Base-by-base conservation (phyloP, 2,329 filamentous ascomycete genomes). In the Trematosphaeria pertusa region DNA sequence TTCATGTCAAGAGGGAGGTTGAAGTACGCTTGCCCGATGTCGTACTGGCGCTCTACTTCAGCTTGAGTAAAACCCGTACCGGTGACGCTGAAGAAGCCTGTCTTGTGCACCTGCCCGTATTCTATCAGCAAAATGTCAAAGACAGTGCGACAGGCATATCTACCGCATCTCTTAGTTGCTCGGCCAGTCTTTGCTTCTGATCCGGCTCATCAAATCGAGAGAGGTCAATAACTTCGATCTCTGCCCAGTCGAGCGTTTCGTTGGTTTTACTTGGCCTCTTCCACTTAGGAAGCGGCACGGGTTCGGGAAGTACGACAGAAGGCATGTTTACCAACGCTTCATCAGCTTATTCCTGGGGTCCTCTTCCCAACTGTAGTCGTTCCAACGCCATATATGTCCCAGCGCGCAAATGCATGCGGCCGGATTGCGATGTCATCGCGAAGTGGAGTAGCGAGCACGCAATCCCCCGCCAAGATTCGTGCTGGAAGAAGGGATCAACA, bases 101-200 rank as follows among this genome's bases (percentile, higher is more conserved):
- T 61, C 12, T 58, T 42, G 26, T 62, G 59, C 8, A 67, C 60
- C 58, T 66, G n/a, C 6, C 7, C 7, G 5, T 14, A 12, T 35
- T 18, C 19, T 17, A 28, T 14, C 19, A 11, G 12, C 30, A n/a
- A 7, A 33, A 37, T 12, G 19, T 37, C 11, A n/a, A n/a, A n/a
- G n/a, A n/a, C 6, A 14, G 9, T 4, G 15, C 12, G 5, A 28
- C 7, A 31, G 10, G 38, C 22, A 11, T 33, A 41, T 47, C 17
- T 48, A 81, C 78, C 2, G 81, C 81, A 37, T 83, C 78, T 19
- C 78, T 74, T 0, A 86, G 70, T 48, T 84, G 78, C 31, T 76
- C 72, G 1, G 81, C 80, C 0, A 85, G 70, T 26, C 71, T 73
- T 39, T 81, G 66, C 55, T 82, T 84, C 3, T 81, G 81, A 2